Conservation (phyloP, 2,329 filamentous ascomycete species). For the Aspergillus japonicus region DNA sequence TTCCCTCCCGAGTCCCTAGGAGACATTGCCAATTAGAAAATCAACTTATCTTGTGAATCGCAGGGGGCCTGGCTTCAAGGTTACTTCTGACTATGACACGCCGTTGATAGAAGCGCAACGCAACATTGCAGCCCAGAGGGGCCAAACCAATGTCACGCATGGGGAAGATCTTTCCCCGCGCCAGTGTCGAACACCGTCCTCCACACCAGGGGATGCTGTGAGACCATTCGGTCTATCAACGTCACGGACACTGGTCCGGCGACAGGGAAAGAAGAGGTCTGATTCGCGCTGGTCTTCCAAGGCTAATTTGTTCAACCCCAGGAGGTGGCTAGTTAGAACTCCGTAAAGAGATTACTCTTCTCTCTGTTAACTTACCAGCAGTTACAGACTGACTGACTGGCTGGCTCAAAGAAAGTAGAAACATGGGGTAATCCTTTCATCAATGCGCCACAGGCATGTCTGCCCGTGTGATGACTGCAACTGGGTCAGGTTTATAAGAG, state of each 20-base stretch:
- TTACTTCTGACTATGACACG: neutral
- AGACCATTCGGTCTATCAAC: neutral
- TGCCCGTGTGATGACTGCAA: neutral
- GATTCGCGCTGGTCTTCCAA: neutral
- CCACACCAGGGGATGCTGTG: neutral
- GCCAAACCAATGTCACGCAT: constrained; percentile 1
- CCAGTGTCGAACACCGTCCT: constrained; percentile 3
- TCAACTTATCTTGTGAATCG: too few species aligned
- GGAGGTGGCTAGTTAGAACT: neutral
- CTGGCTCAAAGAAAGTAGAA: neutral
- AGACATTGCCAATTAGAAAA: too few species aligned
- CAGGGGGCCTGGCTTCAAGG: neutral
- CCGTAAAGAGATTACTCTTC: neutral
- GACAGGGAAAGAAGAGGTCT: neutral
- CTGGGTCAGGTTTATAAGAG: neutral
- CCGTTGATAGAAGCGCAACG: constrained; percentile 3
- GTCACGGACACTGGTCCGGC: neutral
- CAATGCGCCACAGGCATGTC: constrained; percentile 6
- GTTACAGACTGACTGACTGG: neutral
- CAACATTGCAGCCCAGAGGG: constrained; percentile 2
- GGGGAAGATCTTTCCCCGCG: constrained; percentile 19
- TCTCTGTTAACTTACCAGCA: neutral
- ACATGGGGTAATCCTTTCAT: neutral
- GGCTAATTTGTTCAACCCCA: neutral
- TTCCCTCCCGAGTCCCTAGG: too few species aligned